Evolutionary conservation across 495 filamentous ascomycete species (phyloP).

Genomic region (Lasiosphaeris hirsuta): DNA sequence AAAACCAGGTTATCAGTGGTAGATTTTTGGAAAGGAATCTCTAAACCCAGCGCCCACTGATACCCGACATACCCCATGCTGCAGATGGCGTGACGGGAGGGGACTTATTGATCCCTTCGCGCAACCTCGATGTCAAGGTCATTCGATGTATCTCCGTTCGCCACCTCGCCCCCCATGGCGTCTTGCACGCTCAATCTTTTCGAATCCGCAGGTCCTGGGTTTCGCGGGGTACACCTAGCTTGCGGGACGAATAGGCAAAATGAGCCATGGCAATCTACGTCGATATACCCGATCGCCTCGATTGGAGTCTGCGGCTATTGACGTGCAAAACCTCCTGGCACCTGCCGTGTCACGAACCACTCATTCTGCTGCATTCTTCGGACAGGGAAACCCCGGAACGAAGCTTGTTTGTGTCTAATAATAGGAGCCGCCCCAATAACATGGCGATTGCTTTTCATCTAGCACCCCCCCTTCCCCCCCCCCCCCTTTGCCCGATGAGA

Average conservation of each 20-base stretch:
- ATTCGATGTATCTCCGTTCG: too few relatives aligned
- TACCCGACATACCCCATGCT: too few relatives aligned
- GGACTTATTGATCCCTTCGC: too few relatives aligned
- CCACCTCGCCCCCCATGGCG: too few relatives aligned
- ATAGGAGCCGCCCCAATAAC: constrained; percentile 6
- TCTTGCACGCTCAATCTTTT: too few relatives aligned
- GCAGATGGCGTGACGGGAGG: too few relatives aligned
- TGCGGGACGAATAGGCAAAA: constrained; percentile 10
- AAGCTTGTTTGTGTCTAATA: constrained; percentile 3
- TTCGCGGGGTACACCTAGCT: too few relatives aligned
- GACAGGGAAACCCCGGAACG: constrained; percentile 1
- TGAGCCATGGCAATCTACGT: constrained; percentile 4
- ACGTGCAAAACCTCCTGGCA: not conserved
- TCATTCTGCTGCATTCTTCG: constrained; percentile 4
- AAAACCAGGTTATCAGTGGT: too few relatives aligned
- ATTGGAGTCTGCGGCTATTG: constrained; percentile 17
- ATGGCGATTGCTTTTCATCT: not conserved
- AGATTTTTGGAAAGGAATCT: too few relatives aligned
- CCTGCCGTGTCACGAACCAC: constrained; percentile 9
- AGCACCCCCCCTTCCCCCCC: constrained; percentile 4
- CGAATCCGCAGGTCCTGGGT: too few relatives aligned
- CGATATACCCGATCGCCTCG: constrained; percentile 5
- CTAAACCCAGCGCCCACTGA: too few relatives aligned
- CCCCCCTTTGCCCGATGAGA: constrained; percentile 1
- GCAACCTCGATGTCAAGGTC: too few relatives aligned